These are phyloP conservation scores for Macroventuria anomochaeta DNA, from an alignment of 2,329 filamentous ascomycete genomes.

Conservation along the genomic window DNA sequence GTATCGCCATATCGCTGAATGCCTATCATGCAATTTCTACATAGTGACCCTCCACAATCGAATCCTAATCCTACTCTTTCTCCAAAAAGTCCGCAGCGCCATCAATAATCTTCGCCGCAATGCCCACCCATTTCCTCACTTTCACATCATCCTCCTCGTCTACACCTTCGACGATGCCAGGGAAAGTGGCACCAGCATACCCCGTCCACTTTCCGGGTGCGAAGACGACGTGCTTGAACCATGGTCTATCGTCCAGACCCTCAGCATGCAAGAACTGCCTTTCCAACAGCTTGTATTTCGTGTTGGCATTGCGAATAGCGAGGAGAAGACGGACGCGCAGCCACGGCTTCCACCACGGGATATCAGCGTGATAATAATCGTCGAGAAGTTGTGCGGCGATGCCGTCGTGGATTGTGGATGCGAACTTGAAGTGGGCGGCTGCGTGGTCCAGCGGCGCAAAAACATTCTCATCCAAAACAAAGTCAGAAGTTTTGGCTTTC, in stretches of 20 bases:
- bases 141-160: constrained; percentile 55
- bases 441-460: constrained; percentile 55
- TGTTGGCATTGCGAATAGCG: constrained; percentile 72
- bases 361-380: constrained; percentile 55
- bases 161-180: constrained; percentile 68
- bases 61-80: constrained; percentile 17
- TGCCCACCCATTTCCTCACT: constrained; percentile 52
- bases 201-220: constrained; percentile 91
- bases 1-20: too few relatives aligned
- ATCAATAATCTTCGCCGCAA: constrained; percentile 47
- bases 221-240: constrained; percentile 97
- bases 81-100: constrained; percentile 47
- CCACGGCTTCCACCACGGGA: constrained; percentile 82
- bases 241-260: constrained; percentile 78
- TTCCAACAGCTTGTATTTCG: constrained; percentile 84
- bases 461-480: constrained; percentile 36
- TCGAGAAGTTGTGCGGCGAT: constrained; percentile 55
- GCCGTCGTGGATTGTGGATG: constrained; percentile 59
- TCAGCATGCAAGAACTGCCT: constrained; percentile 76
- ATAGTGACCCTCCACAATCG: too few relatives aligned
- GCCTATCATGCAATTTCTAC: too few relatives aligned
- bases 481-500: constrained; percentile 31
- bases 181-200: constrained; percentile 76
- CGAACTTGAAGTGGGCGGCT: constrained; percentile 57
- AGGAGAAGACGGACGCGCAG: constrained; percentile 69